Conservation (phyloP, 441 rosid species). For the Erysimum cheiri region DNA sequence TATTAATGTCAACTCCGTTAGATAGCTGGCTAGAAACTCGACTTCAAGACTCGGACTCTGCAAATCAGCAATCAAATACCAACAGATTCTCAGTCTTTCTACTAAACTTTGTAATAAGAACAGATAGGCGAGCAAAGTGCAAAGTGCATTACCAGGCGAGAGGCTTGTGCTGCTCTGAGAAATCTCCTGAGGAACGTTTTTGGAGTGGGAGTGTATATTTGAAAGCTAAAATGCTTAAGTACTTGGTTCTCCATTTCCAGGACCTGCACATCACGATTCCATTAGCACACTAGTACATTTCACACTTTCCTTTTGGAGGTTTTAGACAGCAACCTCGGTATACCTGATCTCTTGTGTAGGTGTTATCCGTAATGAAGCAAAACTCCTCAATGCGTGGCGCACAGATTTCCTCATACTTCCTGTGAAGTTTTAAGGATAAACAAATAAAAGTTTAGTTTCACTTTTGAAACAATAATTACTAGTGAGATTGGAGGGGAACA, state of each 20-base stretch:
- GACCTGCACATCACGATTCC: constrained; percentile 47
- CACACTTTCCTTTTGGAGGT: constrained; percentile 21
- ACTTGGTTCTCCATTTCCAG: constrained; percentile 61
- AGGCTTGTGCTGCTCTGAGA: constrained; percentile 73
- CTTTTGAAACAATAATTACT: constrained; percentile 11
- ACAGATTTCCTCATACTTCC: constrained; percentile 77
- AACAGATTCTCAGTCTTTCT: constrained; percentile 33
- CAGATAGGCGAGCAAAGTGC: constrained; percentile 5
- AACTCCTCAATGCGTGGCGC: constrained; percentile 76
- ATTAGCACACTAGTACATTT: constrained; percentile 19
- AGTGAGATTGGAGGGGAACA: constrained; percentile 36
- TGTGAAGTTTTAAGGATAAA: constrained; percentile 33
- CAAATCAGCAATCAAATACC: constrained; percentile 25
- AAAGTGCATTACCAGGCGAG: constrained; percentile 51
- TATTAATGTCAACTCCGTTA: constrained; percentile 63
- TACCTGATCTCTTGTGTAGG: constrained; percentile 71
- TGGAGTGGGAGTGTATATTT: constrained; percentile 59
- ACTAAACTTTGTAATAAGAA: constrained; percentile 9
- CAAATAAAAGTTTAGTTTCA: neutral
- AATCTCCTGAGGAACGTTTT: constrained; percentile 77
- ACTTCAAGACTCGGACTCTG: constrained; percentile 65
- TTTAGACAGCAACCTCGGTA: constrained; percentile 37
- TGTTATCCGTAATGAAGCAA: constrained; percentile 79
- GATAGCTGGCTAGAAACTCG: constrained; percentile 65
- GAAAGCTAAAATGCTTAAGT: constrained; percentile 56